These are phyloP conservation scores for Rhodotorula taiwanensis DNA, from an alignment of 768 basidiomycete genomes.

Conservation along the genomic window DNA sequence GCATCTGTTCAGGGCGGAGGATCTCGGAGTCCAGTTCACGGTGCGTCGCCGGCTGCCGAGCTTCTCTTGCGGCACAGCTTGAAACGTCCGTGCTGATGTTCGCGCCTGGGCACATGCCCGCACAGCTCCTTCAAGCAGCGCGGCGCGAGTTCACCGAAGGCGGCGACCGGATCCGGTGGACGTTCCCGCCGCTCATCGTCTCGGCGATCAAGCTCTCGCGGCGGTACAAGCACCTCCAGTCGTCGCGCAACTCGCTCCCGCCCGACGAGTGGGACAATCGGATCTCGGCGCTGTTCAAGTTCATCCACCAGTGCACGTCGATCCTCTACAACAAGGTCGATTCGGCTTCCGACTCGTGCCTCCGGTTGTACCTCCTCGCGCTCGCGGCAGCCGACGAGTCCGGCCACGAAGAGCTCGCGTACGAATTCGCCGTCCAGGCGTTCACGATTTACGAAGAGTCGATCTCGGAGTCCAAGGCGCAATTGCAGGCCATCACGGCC, in stretches of 20 bases:
- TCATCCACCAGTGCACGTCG: constrained; percentile 82
- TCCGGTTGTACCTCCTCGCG: constrained; percentile 88
- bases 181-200: constrained; percentile 92
- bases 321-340: constrained; percentile 91
- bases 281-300: constrained; percentile 83
- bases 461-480: constrained; percentile 90
- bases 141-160: constrained; percentile 75
- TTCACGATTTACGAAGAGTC: constrained; percentile 97
- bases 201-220: constrained; percentile 86
- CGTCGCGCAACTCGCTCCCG: constrained; percentile 3
- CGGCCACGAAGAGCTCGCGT: constrained; percentile 88
- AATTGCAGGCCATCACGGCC: constrained; percentile 92
- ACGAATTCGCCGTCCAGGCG: constrained; percentile 92
- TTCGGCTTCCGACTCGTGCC: constrained; percentile 73
- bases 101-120: not conserved
- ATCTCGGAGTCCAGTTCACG: constrained; percentile 81
- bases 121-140: constrained; percentile 80
- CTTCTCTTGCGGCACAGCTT: not conserved
- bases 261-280: constrained; percentile 68
- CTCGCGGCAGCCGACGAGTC: constrained; percentile 93
- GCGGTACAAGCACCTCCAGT: constrained; percentile 52
- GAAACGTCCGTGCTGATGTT: not conserved
- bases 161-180: constrained; percentile 90
- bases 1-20: constrained; percentile 84
- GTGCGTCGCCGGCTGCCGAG: constrained; percentile 48